A percentile compares a stretch with the other conserved stretches of the same genome.
phyloP scores from a whole-genome alignment of 1,139 yeast genomes.

The Yamadazyma diddensiae region DNA sequence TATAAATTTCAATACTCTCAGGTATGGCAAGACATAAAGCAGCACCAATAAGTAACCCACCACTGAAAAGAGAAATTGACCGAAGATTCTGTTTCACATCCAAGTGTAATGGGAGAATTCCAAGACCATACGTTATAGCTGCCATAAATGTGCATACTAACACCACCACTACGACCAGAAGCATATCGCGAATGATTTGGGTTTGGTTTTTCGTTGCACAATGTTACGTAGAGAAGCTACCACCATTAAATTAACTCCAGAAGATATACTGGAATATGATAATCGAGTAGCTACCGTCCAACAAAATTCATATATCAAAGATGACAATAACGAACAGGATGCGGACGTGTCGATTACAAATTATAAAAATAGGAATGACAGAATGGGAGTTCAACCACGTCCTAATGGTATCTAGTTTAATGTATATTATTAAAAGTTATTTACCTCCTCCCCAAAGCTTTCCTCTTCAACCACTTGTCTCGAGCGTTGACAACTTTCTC shows the following conservation, averaged over 20 bases:
- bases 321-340: conserved; percentile 16
- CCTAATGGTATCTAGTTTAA: not conserved
- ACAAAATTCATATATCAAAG: conserved; percentile 12
- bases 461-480: conserved; percentile 62
- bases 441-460: conserved; percentile 41
- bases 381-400: conserved; percentile 12
- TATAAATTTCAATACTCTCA: conserved; percentile 59
- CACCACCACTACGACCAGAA: conserved; percentile 11
- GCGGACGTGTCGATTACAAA: conserved; percentile 14
- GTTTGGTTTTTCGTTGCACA: not conserved
- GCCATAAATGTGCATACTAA: conserved; percentile 24
- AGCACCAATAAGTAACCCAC: conserved; percentile 65
- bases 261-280: conserved; percentile 61
- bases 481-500: conserved; percentile 41
- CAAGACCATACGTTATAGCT: conserved; percentile 28
- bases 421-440: conserved; percentile 2
- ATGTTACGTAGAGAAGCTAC: conserved; percentile 67
- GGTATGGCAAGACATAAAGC: conserved; percentile 66
- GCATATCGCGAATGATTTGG: conserved; percentile 5
- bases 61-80: conserved; percentile 46
- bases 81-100: conserved; percentile 16
- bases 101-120: conserved; percentile 26
- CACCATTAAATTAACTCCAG: conserved; percentile 60
- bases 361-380: conserved; percentile 15
- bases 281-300: conserved; percentile 25